Base-by-base conservation (phyloP, 1,284 basidiomycete species). In the Tilletia caries region DNA sequence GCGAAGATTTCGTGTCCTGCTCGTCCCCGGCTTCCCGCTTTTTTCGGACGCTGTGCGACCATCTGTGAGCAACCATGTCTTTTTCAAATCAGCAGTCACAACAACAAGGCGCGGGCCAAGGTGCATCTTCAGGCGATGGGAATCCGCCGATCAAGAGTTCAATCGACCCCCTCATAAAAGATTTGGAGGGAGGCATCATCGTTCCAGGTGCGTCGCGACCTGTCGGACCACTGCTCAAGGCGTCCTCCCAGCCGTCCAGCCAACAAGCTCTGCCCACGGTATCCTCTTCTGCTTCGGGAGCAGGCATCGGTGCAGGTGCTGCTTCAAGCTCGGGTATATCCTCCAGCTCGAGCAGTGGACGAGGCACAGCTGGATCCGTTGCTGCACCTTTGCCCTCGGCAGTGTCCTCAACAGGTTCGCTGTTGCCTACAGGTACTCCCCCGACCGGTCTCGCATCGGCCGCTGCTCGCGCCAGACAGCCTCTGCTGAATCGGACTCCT, bases 151-250 rank as follows among this genome's bases (percentile, higher is more conserved):
- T 15, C 10, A 41, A 41, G 37, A 41, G 37, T 25, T 25, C 23
- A 10, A 18, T 60, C 25, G 54, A 60, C 27, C 54, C 65, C 6
- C 65, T 66, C 27, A 46, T 34, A 23, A 15, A 25, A n/a, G 76
- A 78, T 46, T 68, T 78, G 20, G 67, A 65, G n/a, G 70, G 70
- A 20, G 76, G 76, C 23, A 76, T 78, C 65, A 71, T 76, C 52
- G 76, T 76, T 70, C 76, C 76, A 10, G 70, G 76, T 13, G 32
- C 68, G 54, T n/a, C 46, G 27, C 10, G 29, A 64, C 37, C 65
- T 52, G 58, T 34, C 25, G 23, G 44, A 75, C 64, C 73, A 71
- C 13, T 71, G 73, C 25, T 64, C 70, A 64, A 68, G 72, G 50
- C 73, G 69, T 43, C 60, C 66, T 68, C 71, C 48, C 52, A 70